A percentile compares a stretch with the other conserved stretches of the same genome.
Evolutionary conservation across 352 stramenopile species (phyloP).

Genomic region (Bremia lactucae): DNA sequence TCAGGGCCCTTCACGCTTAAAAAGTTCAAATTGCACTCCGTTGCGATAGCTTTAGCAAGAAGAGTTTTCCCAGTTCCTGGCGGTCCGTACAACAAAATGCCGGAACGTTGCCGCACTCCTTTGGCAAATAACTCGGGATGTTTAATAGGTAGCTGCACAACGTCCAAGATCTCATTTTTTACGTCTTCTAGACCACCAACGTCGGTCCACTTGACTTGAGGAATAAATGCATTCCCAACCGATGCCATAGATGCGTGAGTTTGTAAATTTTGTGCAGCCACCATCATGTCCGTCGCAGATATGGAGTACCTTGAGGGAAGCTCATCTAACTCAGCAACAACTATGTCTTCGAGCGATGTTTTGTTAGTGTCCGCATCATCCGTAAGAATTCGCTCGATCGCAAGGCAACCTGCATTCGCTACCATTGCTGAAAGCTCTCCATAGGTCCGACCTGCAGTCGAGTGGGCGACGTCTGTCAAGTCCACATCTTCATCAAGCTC

Average conservation of each 20-base stretch:
- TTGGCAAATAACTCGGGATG: constrained; percentile 75
- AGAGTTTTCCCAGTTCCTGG: constrained; percentile 92
- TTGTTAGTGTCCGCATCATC: constrained; percentile 12
- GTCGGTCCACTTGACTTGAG: constrained; percentile 97
- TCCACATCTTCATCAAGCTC: constrained; percentile 38
- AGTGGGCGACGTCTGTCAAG: constrained; percentile 44
- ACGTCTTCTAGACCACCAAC: constrained; percentile 97
- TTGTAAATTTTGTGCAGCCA: constrained; percentile 53
- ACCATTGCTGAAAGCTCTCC: constrained; percentile 61
- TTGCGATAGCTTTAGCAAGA: constrained; percentile 92
- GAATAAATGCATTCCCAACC: constrained; percentile 65
- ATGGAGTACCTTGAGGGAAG: constrained; percentile 19
- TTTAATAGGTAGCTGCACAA: constrained; percentile 77
- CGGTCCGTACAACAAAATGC: constrained; percentile 74
- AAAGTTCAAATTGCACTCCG: constrained; percentile 93
- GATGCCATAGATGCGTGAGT: constrained; percentile 53
- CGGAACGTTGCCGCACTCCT: constrained; percentile 65
- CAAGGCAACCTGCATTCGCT: constrained; percentile 40
- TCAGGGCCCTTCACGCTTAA: constrained; percentile 93
- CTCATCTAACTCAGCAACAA: constrained; percentile 14
- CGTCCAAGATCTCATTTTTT: constrained; percentile 93
- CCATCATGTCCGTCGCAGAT: constrained; percentile 33
- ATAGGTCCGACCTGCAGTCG: constrained; percentile 63
- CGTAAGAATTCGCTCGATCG: constrained; percentile 35
- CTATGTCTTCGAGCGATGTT: constrained; percentile 17